Percentiles rank a stretch among this genome's conserved stretches.
These are phyloP conservation scores for Blastobotrys parvus DNA, from an alignment of 805 yeast genomes.

Conservation along the genomic window DNA sequence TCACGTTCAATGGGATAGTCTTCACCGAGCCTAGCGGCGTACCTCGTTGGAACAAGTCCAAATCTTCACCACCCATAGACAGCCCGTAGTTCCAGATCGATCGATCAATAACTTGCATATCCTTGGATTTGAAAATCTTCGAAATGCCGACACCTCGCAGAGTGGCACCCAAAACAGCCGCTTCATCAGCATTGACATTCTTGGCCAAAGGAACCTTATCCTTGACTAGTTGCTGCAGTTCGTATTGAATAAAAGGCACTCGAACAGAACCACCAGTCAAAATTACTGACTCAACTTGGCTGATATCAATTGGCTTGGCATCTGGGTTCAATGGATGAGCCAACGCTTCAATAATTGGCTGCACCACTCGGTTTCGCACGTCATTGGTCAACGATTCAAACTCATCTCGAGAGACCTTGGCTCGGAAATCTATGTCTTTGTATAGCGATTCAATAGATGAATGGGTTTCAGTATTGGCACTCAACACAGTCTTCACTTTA, in stretches of 20 bases:
- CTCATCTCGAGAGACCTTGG: constrained; percentile 65
- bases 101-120: constrained; percentile 51
- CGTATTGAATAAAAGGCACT: constrained; percentile 76
- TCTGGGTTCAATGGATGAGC: constrained; percentile 25
- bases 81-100: constrained; percentile 42
- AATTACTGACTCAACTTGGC: constrained; percentile 55
- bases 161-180: constrained; percentile 87
- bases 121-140: constrained; percentile 56
- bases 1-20: constrained; percentile 28
- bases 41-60: constrained; percentile 41
- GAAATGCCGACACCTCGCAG: constrained; percentile 69
- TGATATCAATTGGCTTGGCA: constrained; percentile 19
- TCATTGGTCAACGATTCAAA: constrained; percentile 53
- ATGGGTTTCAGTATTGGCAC: constrained; percentile 79
- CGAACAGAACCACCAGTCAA: constrained; percentile 88
- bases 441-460: constrained; percentile 68
- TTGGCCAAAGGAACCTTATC: constrained; percentile 48
- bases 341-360: constrained; percentile 51
- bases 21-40: constrained; percentile 30
- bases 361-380: constrained; percentile 37
- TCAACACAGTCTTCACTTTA: constrained; percentile 74
- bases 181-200: constrained; percentile 92
- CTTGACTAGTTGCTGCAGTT: constrained; percentile 45
- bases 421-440: constrained; percentile 66
- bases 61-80: constrained; percentile 14